phyloP scores from a whole-genome alignment of 352 stramenopile genomes.

The Phytophthora cajani region DNA sequence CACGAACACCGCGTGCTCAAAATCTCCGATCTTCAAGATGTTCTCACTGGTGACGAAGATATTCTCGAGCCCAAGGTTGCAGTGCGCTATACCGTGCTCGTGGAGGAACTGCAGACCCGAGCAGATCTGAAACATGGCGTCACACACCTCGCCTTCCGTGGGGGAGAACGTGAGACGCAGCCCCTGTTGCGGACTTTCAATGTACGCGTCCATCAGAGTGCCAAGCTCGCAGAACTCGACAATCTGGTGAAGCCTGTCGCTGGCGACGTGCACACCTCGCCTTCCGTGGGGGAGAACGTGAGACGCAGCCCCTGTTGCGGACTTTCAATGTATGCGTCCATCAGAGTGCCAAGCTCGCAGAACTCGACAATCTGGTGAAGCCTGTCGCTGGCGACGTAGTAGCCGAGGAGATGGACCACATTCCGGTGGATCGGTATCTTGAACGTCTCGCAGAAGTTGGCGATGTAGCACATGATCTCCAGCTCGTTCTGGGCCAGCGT shows the following conservation, averaged over 20 bases:
- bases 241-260: conserved; percentile 59
- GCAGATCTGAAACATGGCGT: conserved; percentile 87
- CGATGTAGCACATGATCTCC: conserved; percentile 67
- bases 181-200: conserved; percentile 48
- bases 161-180: conserved; percentile 46
- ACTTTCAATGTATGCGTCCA: conserved; percentile 57
- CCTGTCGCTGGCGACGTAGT: conserved; percentile 53
- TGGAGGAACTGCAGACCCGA: conserved; percentile 68
- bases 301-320: conserved; percentile 52
- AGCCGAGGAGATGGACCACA: conserved; percentile 58
- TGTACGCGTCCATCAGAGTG: conserved; percentile 58
- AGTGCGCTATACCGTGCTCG: conserved; percentile 61
- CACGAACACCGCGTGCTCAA: conserved; percentile 67
- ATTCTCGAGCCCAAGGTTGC: conserved; percentile 79
- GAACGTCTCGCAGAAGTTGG: conserved; percentile 47
- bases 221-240: conserved; percentile 72
- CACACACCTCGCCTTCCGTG: conserved; percentile 53
- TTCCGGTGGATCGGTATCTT: conserved; percentile 54
- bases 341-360: conserved; percentile 62
- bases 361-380: conserved; percentile 72
- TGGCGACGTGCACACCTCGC: too few species aligned
- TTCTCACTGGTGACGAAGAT: conserved; percentile 69
- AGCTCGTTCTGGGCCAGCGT: conserved; percentile 58
- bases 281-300: conserved; percentile 42
- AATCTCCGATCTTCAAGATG: conserved; percentile 74